Evolutionary conservation across 2,329 filamentous ascomycete genomes (phyloP).

Genomic region (Ascochyta rabiei): DNA sequence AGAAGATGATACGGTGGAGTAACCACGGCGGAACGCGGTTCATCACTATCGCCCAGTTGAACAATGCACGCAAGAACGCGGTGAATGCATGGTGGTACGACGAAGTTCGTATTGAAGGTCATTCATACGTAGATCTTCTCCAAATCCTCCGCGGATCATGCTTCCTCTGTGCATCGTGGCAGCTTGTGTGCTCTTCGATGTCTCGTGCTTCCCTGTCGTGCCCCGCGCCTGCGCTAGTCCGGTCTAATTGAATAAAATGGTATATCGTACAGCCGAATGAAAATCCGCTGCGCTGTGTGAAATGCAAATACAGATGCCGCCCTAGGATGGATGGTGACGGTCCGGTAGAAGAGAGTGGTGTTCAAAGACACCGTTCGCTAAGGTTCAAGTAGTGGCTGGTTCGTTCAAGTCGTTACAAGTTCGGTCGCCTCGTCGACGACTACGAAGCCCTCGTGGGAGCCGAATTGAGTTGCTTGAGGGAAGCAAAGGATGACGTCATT

Average conservation of each 20-base stretch:
- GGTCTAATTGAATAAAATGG: slow-evolving; percentile 8
- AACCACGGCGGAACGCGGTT: not conserved
- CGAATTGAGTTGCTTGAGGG: slow-evolving; percentile 41
- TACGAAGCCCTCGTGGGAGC: slow-evolving; percentile 33
- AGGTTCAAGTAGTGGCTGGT: slow-evolving; percentile 24
- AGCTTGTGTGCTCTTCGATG: slow-evolving; percentile 12
- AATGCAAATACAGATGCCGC: slow-evolving; percentile 13
- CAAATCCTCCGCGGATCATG: not conserved
- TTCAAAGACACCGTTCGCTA: slow-evolving; percentile 28
- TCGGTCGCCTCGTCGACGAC: not conserved
- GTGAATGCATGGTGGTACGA: not conserved
- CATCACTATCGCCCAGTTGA: not conserved
- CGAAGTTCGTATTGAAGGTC: not conserved
- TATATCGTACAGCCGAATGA: slow-evolving; percentile 11
- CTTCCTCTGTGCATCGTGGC: slow-evolving; percentile 3
- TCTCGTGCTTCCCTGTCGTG: not conserved
- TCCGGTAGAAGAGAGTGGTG: slow-evolving; percentile 11
- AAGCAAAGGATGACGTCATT: slow-evolving; percentile 50
- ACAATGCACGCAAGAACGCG: not conserved
- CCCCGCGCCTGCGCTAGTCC: slow-evolving; percentile 4
- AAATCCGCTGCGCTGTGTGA: slow-evolving; percentile 6
- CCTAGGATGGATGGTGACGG: not conserved
- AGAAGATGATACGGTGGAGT: not conserved
- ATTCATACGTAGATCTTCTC: not conserved
- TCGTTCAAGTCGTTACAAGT: slow-evolving; percentile 11